Evolutionary conservation across 2,329 filamentous ascomycete genomes (phyloP), one percentile per base, ranked within the genome.

Genomic region (Aspergillus brunneoviolaceus): DNA sequence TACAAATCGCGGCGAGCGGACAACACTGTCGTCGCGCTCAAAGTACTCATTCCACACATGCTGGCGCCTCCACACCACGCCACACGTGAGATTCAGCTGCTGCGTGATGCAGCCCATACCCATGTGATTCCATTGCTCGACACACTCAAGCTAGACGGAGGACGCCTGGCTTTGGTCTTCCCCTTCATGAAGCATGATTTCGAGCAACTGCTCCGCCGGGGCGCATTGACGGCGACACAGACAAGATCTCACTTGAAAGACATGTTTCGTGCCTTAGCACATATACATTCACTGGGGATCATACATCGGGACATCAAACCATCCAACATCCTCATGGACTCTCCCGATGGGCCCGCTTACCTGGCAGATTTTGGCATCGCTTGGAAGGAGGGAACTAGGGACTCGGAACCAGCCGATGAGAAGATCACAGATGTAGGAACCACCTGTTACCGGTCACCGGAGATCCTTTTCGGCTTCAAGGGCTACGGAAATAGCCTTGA

Each of bases 361-460:
- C 82, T 99, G 2, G 87, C 91, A 39, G 95, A 99, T 74, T 98
- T 99, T 77, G 94, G 95, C 54, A 96, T 95, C 45, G 87, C 93
- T 9, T 97, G 92, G 92, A 87, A 89, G 65, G 85, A 89, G 2
- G 74, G 81, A 11, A 76, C 80, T 23, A 65, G 75, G 5, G 76
- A 78, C 3, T 83, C 85, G 14, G 95, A 99, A 72, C 80, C 86
- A 1, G 70, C 80, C 9, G 73, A 85, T 57, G 70, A 81, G 57
- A 98, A 98, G 76, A 89, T 96, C 55, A 88, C 95, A 7, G 96
- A 99, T 73, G 90, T 99, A 27, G 95, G 95, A 39, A 98, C 94
- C 1, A 94, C 93, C 0, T 86, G 90, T 52, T 99, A 99, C 77
- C 87, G 96, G 21, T 85, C 94, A 0, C 95, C 95, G 0, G 96